Conservation (phyloP, 2,329 filamentous ascomycete genomes). For the Aaosphaeria pasadenensis region DNA sequence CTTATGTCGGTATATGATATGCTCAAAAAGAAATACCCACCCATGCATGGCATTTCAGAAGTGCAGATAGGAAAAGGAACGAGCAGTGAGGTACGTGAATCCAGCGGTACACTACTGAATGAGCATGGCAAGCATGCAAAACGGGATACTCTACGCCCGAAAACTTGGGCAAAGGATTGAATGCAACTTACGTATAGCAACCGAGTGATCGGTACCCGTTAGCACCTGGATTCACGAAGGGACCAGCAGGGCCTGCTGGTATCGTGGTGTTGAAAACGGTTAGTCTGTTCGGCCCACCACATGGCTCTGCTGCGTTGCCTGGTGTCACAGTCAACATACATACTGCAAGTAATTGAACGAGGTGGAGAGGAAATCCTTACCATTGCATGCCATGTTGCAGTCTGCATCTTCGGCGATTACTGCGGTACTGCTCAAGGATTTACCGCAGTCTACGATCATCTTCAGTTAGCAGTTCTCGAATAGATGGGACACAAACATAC, state of each 20-base stretch:
- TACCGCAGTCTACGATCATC: conserved; percentile 7
- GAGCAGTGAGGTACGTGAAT: no score
- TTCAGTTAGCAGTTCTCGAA: not conserved
- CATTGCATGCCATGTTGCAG: conserved; percentile 15
- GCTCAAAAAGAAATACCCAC: no score
- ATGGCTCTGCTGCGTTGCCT: conserved; percentile 5
- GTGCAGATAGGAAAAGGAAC: no score
- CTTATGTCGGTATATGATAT: no score
- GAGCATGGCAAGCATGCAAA: no score
- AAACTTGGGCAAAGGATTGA: no score
- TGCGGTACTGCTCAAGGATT: conserved; percentile 3
- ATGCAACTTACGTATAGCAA: conserved; percentile 13
- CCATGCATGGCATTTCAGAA: no score
- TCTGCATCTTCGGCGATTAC: conserved; percentile 31
- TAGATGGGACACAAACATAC: not conserved
- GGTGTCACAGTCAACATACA: not conserved
- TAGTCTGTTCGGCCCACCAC: conserved; percentile 12
- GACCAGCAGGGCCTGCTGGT: conserved; percentile 2
- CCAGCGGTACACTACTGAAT: no score
- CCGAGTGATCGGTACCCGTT: conserved; percentile 13
- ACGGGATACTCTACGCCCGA: not conserved
- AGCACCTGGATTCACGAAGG: conserved; percentile 12
- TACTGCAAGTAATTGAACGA: not conserved
- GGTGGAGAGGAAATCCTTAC: not conserved
- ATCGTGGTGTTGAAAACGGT: conserved; percentile 11